Base-by-base conservation (phyloP, 192 early-diverging fungal species). In the Podila horticola region DNA sequence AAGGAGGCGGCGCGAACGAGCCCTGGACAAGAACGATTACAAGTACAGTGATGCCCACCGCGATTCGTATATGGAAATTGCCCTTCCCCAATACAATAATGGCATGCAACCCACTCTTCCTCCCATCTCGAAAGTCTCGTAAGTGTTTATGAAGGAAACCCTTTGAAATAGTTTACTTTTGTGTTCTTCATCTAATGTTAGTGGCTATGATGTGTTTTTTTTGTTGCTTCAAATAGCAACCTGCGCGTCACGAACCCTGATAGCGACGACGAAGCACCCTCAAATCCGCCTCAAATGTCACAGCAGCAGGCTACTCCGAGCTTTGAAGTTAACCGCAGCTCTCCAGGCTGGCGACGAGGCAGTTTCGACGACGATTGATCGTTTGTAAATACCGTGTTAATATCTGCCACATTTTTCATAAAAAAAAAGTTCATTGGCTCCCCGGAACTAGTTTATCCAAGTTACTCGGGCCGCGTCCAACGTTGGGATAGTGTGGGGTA, bases 171-270 rank as follows among this genome's bases (percentile, higher is more conserved):
- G 41, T 45, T 4, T 66, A 2, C 31, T 66, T 13, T 67, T n/a
- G 33, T 57, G 26, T 50, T n/a, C 49, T 28, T 63, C 19, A 8
- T 7, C n/a, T 10, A 7, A 10, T 49, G 6, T 38, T 29, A 31
- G n/a, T 2, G 5, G 22, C 3, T 19, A n/a, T n/a, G n/a, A n/a
- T n/a, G n/a, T n/a, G n/a, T 57, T n/a, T 36, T n/a, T 41, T 1
- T 28, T 8, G 61, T n/a, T 31, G 36, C 57, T 9, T 29, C 17
- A 9, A 28, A 38, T 36, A 81, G 77, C 41, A 81, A 81, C 33
- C 22, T 81, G 67, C 59, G 77, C 11, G 77, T 81, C 15, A 81
- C 69, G 77, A 81, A 81, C 58, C 77, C 77, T 19, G 77, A 81
- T 38, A 73, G 71, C 30, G 77, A 81, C n/a, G 77, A 81, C 0